phyloP scores from a whole-genome alignment of 2,329 filamentous ascomycete genomes.

The Neofusicoccum sp. region DNA sequence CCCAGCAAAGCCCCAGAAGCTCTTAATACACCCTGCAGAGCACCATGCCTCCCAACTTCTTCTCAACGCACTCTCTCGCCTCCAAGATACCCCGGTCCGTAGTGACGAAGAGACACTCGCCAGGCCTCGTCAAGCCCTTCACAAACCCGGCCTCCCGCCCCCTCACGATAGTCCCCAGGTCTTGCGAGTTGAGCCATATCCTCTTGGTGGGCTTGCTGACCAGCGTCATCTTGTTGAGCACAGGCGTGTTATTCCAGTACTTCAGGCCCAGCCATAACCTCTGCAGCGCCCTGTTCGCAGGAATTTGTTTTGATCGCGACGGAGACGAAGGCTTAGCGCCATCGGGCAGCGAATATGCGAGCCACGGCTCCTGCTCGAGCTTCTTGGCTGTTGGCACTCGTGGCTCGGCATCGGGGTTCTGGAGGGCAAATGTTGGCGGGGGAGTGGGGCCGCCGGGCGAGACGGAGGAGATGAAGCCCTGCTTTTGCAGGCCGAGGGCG shows the following conservation, averaged over 20 bases:
- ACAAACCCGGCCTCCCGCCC: constrained; percentile 67
- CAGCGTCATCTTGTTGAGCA: constrained; percentile 64
- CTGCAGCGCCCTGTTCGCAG: constrained; percentile 66
- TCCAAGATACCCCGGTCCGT: constrained; percentile 80
- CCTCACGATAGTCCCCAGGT: constrained; percentile 64
- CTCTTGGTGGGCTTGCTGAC: constrained; percentile 73
- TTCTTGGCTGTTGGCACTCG: constrained; percentile 27
- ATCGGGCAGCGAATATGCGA: constrained; percentile 35
- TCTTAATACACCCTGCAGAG: constrained; percentile 65
- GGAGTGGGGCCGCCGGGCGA: constrained; percentile 67
- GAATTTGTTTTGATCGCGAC: constrained; percentile 25
- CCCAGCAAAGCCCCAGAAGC: background rate
- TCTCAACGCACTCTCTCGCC: constrained; percentile 75
- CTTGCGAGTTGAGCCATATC: constrained; percentile 63
- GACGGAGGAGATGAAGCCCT: constrained; percentile 78
- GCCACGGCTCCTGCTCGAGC: constrained; percentile 42
- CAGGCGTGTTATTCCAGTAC: constrained; percentile 81
- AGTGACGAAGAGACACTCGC: constrained; percentile 77
- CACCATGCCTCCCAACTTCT: constrained; percentile 75
- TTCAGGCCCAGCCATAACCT: constrained; percentile 87
- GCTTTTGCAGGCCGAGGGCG: constrained; percentile 73
- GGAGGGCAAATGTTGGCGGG: constrained; percentile 21
- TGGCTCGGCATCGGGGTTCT: background rate
- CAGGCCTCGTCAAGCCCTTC: constrained; percentile 69
- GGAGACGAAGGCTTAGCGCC: constrained; percentile 30